Evolutionary conservation across 352 stramenopile species (phyloP), one percentile per base, ranked within the genome.

Genomic region (Globisporangium takayamanum): DNA sequence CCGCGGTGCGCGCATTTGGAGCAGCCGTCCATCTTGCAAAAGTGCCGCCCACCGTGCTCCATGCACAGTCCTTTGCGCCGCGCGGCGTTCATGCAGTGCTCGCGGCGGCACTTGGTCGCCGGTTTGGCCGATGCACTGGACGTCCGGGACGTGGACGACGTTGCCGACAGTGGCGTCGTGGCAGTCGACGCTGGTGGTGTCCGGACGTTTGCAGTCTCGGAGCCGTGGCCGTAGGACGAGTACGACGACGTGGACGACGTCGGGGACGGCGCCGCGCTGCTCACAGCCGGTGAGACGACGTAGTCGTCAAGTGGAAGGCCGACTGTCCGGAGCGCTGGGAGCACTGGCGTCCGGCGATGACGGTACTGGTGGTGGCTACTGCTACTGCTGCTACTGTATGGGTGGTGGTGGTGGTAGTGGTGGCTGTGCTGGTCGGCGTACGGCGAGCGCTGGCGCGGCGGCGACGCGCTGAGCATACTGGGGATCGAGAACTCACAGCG

Each of bases 11-110:
- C 84, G 48, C 82, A 92, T 68, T 94, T 94, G 47, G 83, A 64
- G 62, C 84, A 94, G 46, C 82, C 84, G 10, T 81, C 69, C 70
- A 91, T 87, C 62, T 92, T 92, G 69, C 87, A 96, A 28, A 91
- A 87, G 66, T 93, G 81, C 28, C 87, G 78, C 2, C 87, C 87
- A 39, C 87, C 87, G 64, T 96, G 87, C 54, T 91, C 82, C 80
- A 92, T 92, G 65, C 87, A 96, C 0, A 96, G 76, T 0, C 87
- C 84, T 64, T 91, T 92, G 53, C 81, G 80, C 59, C 83, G 74
- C 42, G 82, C 81, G 41, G 76, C 73, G 63, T 91, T 89, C 11
- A n/a, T 18, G 66, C 84, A 94, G 58, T 83, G 63, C 25, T 80
- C 78, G 28, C 80, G 76, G n/a, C 84, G 84, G 59, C 81, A 91